Conservation (phyloP, 2,329 filamentous ascomycete species). For the Orbilia ellipsospora region DNA sequence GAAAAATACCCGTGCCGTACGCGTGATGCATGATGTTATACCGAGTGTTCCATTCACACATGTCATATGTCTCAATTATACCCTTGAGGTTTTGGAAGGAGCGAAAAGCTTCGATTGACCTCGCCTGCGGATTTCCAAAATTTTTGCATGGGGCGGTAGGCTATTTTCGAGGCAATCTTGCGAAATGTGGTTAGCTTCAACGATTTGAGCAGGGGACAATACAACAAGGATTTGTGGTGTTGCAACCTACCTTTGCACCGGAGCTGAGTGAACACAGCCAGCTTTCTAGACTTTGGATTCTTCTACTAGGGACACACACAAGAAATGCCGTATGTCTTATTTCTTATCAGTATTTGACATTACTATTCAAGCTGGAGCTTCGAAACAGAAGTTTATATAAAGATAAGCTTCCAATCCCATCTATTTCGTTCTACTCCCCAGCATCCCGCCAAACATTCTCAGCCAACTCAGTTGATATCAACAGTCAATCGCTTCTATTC, state of each 20-base stretch:
- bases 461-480: neutral
- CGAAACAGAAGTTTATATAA: neutral
- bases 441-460: neutral
- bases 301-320: neutral
- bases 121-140: neutral
- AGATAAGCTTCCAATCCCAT: neutral
- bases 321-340: neutral
- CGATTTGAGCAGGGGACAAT: neutral
- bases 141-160: neutral
- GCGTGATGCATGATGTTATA: too few species aligned
- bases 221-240: constrained; percentile 3
- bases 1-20: neutral
- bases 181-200: neutral
- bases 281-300: constrained; percentile 1
- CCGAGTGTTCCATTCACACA: neutral
- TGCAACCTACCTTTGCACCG: neutral
- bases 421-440: neutral
- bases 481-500: constrained; percentile 20
- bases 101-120: neutral
- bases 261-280: neutral
- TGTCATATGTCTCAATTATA: constrained; percentile 10
- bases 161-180: neutral
- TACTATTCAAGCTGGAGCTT: neutral
- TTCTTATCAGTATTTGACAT: neutral
- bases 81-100: constrained; percentile 6